Evolutionary conservation across 1,284 basidiomycete species (phyloP).

Genomic region (Paramarasmius palmivorus): DNA sequence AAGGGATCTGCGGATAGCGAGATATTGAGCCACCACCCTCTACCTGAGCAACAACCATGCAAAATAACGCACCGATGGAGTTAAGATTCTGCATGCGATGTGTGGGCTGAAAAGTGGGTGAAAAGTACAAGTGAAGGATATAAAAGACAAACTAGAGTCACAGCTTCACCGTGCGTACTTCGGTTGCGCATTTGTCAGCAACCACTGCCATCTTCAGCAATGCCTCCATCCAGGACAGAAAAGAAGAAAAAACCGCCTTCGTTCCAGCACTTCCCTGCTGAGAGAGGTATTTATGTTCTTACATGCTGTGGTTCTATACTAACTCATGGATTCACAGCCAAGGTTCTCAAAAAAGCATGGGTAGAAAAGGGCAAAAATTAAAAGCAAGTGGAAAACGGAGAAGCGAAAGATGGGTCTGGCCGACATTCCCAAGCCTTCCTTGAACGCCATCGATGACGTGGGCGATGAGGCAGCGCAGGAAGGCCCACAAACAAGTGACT

Average conservation of each 20-base stretch:
- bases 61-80: conserved; percentile 56
- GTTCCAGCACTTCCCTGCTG: conserved; percentile 65
- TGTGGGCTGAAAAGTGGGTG: conserved; percentile 45
- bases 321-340: conserved; percentile 44
- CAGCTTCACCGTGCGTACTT: background rate
- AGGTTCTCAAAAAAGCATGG: conserved; percentile 74
- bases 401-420: conserved; percentile 57
- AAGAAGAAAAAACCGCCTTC: conserved; percentile 64
- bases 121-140: conserved; percentile 23
- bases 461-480: conserved; percentile 22
- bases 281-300: conserved; percentile 49
- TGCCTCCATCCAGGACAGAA: conserved; percentile 32
- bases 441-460: conserved; percentile 22
- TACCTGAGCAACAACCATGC: conserved; percentile 28
- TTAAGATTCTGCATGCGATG: conserved; percentile 89
- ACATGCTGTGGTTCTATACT: conserved; percentile 3
- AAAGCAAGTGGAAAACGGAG: conserved; percentile 75
- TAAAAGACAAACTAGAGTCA: conserved; percentile 27
- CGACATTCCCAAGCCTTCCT: conserved; percentile 17
- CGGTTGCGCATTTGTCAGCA: background rate
- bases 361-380: conserved; percentile 72
- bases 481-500: conserved; percentile 11
- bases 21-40: conserved; percentile 15
- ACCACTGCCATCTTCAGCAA: conserved; percentile 1
- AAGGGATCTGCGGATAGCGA: conserved; percentile 74